These are phyloP conservation scores for Madurella mycetomatis DNA, from an alignment of 2,329 filamentous ascomycete species.

Conservation along the genomic window DNA sequence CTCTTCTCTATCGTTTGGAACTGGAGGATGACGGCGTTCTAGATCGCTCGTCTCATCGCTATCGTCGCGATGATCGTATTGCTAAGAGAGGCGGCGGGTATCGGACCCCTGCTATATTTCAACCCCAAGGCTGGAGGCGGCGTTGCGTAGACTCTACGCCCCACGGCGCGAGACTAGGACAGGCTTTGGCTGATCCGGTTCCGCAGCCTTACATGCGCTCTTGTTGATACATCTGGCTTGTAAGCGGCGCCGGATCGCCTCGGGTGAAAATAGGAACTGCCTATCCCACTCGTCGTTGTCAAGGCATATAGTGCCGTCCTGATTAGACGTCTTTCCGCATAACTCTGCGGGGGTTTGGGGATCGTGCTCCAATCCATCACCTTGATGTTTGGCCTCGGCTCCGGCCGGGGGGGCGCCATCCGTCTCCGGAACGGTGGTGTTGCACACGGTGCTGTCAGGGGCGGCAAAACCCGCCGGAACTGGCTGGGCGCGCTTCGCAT, in stretches of 20 bases:
- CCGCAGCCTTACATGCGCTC: too few relatives aligned
- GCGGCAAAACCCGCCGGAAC: too few relatives aligned
- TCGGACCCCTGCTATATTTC: slow-evolving; percentile 1
- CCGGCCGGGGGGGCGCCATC: too few relatives aligned
- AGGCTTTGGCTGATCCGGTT: too few relatives aligned
- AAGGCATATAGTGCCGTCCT: slow-evolving; percentile 2
- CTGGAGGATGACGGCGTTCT: background rate
- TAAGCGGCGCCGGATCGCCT: slow-evolving; percentile 1
- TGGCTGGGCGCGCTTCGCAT: too few relatives aligned
- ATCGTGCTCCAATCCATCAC: too few relatives aligned
- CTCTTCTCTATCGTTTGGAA: background rate
- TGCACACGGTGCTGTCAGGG: too few relatives aligned
- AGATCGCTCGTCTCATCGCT: slow-evolving; percentile 3
- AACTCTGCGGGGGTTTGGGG: background rate
- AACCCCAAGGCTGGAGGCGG: slow-evolving; percentile 9
- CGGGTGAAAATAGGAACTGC: background rate
- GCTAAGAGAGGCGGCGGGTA: slow-evolving; percentile 11
- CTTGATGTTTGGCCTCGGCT: too few relatives aligned
- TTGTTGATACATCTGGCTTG: too few relatives aligned
- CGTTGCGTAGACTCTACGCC: slow-evolving; percentile 1
- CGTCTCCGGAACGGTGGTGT: too few relatives aligned
- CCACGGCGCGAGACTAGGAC: slow-evolving; percentile 5
- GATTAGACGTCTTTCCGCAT: slow-evolving; percentile 4
- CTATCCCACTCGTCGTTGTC: background rate
- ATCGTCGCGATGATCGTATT: slow-evolving; percentile 4